phyloP scores from a whole-genome alignment of 2,329 filamentous ascomycete genomes.

The Periconia macrospinosa region DNA sequence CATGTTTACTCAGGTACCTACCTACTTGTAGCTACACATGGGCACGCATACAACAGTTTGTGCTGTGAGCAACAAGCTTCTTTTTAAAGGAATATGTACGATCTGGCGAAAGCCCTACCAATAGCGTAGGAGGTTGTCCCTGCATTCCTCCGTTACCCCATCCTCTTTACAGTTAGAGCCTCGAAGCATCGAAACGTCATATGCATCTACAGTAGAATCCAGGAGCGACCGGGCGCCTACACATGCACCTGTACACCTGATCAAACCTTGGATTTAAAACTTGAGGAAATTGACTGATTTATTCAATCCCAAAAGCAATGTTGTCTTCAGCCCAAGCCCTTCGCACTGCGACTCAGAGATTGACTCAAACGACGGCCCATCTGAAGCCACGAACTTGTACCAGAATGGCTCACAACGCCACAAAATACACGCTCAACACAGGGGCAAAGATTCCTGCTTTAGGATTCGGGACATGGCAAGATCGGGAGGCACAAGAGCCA shows the following conservation, averaged over 20 bases:
- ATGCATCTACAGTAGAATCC: background rate
- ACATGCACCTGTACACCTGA: background rate
- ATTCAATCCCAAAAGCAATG: constrained; percentile 4
- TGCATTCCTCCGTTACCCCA: background rate
- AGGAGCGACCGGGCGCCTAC: background rate
- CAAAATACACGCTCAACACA: constrained; percentile 58
- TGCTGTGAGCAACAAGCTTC: no score
- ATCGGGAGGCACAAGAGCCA: constrained; percentile 32
- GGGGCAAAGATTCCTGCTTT: constrained; percentile 77
- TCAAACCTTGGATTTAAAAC: no score
- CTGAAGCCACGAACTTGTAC: constrained; percentile 7
- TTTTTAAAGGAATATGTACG: no score
- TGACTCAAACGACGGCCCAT: constrained; percentile 9
- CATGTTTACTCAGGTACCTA: no score
- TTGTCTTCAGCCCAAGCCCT: constrained; percentile 6
- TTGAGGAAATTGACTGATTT: background rate
- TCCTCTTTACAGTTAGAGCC: background rate
- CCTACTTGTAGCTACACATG: no score
- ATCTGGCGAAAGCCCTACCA: no score
- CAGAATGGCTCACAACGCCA: constrained; percentile 34
- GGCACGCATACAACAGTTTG: no score
- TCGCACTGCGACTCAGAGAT: constrained; percentile 8
- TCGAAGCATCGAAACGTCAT: background rate
- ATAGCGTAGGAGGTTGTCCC: background rate
- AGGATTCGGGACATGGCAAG: constrained; percentile 56